Evolutionary conservation across 1,139 yeast species (phyloP).

Genomic region (Schizosaccharomyces versatilis): DNA sequence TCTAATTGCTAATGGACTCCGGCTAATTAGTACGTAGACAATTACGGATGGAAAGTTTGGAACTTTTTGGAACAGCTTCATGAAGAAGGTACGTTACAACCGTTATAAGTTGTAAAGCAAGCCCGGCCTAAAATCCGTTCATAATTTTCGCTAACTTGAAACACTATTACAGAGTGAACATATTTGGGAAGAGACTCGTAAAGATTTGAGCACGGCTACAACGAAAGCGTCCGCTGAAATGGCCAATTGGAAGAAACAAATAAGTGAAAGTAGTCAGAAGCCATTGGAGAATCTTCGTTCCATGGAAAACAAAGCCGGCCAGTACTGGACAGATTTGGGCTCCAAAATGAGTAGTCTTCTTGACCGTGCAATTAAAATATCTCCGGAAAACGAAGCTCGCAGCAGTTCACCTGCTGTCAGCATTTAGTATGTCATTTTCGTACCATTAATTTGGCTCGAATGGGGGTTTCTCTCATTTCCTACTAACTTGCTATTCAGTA

Average conservation of each 20-base stretch:
- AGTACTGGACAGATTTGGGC: neutral
- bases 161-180: neutral
- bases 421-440: conserved; percentile 23
- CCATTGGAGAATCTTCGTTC: neutral
- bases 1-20: neutral
- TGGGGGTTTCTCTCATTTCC: conserved; percentile 15
- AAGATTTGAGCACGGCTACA: neutral
- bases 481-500: conserved; percentile 23
- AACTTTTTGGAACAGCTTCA: neutral
- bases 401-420: conserved; percentile 33
- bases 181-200: neutral
- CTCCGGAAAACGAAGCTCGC: conserved; percentile 5
- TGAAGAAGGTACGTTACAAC: neutral
- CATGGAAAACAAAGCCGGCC: neutral
- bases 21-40: neutral
- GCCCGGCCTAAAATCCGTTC: too few relatives aligned
- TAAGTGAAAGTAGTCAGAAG: neutral
- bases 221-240: neutral
- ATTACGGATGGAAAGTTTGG: neutral
- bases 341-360: neutral
- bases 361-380: neutral
- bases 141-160: too few relatives aligned
- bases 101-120: conserved; percentile 7
- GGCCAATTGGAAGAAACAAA: neutral
- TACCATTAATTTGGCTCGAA: conserved; percentile 9